phyloP scores from a whole-genome alignment of 768 basidiomycete species.

The Pisolithus orientalis region DNA sequence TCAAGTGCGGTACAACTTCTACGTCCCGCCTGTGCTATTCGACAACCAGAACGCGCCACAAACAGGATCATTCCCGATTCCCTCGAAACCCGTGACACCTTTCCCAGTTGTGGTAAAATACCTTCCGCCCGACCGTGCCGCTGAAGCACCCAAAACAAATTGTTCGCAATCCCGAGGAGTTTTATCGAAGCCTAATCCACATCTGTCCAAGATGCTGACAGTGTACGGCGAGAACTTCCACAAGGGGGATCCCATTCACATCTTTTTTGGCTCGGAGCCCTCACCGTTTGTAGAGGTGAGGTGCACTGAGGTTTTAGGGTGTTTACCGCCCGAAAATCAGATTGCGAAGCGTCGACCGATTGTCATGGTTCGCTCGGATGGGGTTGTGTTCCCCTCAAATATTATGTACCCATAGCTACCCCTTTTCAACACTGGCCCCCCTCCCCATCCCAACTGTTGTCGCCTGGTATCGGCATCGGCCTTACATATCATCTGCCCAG shows the following conservation, averaged over 20 bases:
- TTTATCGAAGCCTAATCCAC: conserved; percentile 71
- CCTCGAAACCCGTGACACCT: conserved; percentile 78
- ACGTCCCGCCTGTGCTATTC: conserved; percentile 79
- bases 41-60: conserved; percentile 72
- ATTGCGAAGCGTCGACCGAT: conserved; percentile 69
- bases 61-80: conserved; percentile 69
- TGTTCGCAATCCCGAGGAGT: conserved; percentile 60
- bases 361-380: conserved; percentile 76
- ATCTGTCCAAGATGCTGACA: conserved; percentile 74
- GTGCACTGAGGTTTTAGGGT: conserved; percentile 80
- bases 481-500: conserved; percentile 10
- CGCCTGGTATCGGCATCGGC: conserved; percentile 19
- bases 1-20: conserved; percentile 91
- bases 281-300: conserved; percentile 85
- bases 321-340: conserved; percentile 68
- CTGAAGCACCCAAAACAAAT: conserved; percentile 73
- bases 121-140: conserved; percentile 82
- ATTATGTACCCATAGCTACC: conserved; percentile 67
- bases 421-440: conserved; percentile 6
- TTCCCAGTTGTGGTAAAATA: conserved; percentile 88
- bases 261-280: conserved; percentile 85
- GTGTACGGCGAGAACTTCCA: conserved; percentile 87
- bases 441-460: conserved; percentile 16
- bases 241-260: conserved; percentile 71
- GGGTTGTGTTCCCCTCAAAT: conserved; percentile 81